Evolutionary conservation across 768 basidiomycete species (phyloP).

Genomic region (Agaricus bisporus): DNA sequence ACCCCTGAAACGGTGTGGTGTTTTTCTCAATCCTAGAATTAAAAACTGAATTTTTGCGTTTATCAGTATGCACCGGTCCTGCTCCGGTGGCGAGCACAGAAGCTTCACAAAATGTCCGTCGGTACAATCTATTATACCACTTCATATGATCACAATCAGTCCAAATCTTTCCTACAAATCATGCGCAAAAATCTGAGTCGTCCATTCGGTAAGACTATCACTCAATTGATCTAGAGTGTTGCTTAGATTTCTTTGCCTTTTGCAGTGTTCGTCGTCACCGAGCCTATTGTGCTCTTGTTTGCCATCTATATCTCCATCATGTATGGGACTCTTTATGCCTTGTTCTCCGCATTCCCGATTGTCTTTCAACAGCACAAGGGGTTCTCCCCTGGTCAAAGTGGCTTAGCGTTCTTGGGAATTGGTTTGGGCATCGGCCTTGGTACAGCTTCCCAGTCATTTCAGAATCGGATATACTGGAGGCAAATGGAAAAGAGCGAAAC

Average conservation of each 20-base stretch:
- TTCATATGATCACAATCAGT: constrained; percentile 38
- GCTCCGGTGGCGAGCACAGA: constrained; percentile 43
- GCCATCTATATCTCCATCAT: constrained; percentile 55
- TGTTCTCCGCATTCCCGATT: constrained; percentile 59
- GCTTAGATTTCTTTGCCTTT: neutral
- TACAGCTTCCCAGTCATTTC: constrained; percentile 43
- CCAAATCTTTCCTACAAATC: constrained; percentile 34
- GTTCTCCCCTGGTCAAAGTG: constrained; percentile 48
- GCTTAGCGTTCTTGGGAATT: constrained; percentile 60
- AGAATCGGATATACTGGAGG: constrained; percentile 46
- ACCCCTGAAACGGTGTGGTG: constrained; percentile 52
- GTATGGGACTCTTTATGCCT: constrained; percentile 58
- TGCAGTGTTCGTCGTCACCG: constrained; percentile 52
- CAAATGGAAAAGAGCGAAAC: constrained; percentile 40
- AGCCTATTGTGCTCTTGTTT: constrained; percentile 56
- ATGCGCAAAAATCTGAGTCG: constrained; percentile 46
- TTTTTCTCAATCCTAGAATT: neutral
- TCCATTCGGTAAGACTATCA: constrained; percentile 40
- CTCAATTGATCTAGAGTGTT: too few relatives aligned
- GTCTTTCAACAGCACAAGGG: constrained; percentile 48
- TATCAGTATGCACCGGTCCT: constrained; percentile 56
- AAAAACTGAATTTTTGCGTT: neutral
- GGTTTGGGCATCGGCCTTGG: constrained; percentile 52
- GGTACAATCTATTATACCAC: constrained; percentile 40
- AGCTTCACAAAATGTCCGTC: constrained; percentile 34